phyloP scores from a whole-genome alignment of 2,329 filamentous ascomycete species.

The Tolypocladium capitatum region DNA sequence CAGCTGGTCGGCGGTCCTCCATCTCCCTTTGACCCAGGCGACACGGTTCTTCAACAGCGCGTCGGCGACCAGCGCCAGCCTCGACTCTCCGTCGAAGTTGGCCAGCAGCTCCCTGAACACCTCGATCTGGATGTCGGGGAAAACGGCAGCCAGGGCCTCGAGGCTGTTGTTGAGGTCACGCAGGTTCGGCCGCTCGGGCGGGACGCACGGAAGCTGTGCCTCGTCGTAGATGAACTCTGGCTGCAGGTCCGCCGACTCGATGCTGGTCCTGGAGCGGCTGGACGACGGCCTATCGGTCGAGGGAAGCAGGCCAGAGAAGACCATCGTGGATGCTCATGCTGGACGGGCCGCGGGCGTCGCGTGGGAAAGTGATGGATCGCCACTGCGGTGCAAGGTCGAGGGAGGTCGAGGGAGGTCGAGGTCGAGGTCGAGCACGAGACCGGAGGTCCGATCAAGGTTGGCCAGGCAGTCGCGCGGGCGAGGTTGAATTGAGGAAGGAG shows the following conservation, averaged over 20 bases:
- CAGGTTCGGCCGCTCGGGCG: conserved; percentile 46
- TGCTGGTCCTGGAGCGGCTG: conserved; percentile 16
- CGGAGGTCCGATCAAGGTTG: background rate
- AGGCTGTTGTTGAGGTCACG: conserved; percentile 58
- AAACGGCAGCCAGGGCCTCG: conserved; percentile 54
- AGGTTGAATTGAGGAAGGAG: background rate
- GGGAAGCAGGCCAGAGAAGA: conserved; percentile 33
- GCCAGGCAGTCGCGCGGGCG: background rate
- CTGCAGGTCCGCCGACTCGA: conserved; percentile 12
- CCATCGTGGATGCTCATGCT: conserved; percentile 32
- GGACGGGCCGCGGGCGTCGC: conserved; percentile 1
- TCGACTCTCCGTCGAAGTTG: conserved; percentile 62
- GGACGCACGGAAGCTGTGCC: conserved; percentile 34
- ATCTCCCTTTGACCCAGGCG: conserved; percentile 58
- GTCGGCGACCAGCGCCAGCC: conserved; percentile 65
- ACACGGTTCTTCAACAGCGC: conserved; percentile 59
- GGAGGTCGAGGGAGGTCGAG: background rate
- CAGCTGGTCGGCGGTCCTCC: conserved; percentile 32
- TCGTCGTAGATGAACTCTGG: conserved; percentile 42
- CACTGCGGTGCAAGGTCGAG: background rate
- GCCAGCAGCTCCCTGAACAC: conserved; percentile 72
- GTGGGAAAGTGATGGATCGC: background rate
- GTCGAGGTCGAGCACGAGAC: background rate
- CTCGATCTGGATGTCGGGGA: conserved; percentile 69
- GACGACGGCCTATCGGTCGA: conserved; percentile 24